Percentiles rank a stretch among this genome's conserved stretches.
phyloP scores from a whole-genome alignment of 2,329 filamentous ascomycete species.

The Shiraia bambusicola region DNA sequence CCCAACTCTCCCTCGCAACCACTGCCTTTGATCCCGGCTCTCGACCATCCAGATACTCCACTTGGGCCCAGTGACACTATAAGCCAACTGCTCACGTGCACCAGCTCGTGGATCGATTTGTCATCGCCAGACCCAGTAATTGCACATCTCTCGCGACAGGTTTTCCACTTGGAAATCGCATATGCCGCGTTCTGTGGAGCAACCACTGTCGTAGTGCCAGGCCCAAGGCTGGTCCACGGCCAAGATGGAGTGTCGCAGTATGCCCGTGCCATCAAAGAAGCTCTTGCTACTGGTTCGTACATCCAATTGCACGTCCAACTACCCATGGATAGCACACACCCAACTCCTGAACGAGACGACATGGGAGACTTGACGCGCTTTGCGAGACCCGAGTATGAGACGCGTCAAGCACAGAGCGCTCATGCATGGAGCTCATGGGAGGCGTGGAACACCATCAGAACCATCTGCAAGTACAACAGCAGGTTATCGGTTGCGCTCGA shows the following conservation, averaged over 20 bases:
- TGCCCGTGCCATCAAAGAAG: constrained; percentile 80
- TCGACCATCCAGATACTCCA: constrained; percentile 78
- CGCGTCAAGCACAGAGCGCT: constrained; percentile 47
- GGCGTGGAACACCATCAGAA: constrained; percentile 85
- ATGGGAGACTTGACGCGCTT: constrained; percentile 57
- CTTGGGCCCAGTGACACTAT: constrained; percentile 68
- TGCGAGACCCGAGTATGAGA: constrained; percentile 39
- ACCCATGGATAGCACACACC: constrained; percentile 77
- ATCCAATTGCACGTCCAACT: constrained; percentile 79
- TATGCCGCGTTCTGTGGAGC: constrained; percentile 96
- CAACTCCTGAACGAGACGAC: constrained; percentile 56
- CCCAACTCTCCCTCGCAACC: constrained; percentile 49
- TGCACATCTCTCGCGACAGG: constrained; percentile 82
- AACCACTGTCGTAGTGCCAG: constrained; percentile 77
- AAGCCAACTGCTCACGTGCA: constrained; percentile 72
- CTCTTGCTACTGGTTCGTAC: constrained; percentile 71
- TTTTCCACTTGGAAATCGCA: constrained; percentile 85
- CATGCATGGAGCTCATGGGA: constrained; percentile 86
- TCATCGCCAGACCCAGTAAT: constrained; percentile 80
- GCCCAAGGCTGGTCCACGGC: constrained; percentile 67
- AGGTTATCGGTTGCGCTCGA: constrained; percentile 70
- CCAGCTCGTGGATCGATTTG: constrained; percentile 92
- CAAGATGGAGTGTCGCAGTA: constrained; percentile 67
- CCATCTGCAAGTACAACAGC: constrained; percentile 79
- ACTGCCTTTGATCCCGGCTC: constrained; percentile 56